Evolutionary conservation across 768 basidiomycete species (phyloP), one percentile per base, ranked within the genome.

Genomic region (Neoboletus brunneissimus): DNA sequence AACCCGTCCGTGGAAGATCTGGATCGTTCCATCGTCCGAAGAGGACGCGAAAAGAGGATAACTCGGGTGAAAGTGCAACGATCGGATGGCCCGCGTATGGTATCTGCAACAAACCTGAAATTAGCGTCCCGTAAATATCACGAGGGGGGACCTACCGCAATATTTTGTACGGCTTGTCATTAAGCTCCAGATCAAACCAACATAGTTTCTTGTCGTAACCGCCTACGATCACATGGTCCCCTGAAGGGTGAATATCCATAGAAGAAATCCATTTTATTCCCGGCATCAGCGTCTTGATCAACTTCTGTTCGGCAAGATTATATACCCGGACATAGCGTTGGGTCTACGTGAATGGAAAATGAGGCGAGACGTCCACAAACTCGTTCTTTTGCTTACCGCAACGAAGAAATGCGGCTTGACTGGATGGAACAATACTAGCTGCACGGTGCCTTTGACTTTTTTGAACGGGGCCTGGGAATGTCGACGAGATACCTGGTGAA

Each of bases 391-490:
- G 77, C 91, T 73, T 72, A 95, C 94, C 42, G 97, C 97, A 48
- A 98, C 96, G 65, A 98, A 98, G 81, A 99, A 97, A 73, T 95
- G 86, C 6, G 97, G 93, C 72, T 93, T 94, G 29, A 79, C 75
- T 5, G 97, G 97, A 73, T 99, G 97, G 84, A 99, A 99, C 41
- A 89, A 79, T 22, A 97, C 95, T 46, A 87, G 75, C 73, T 99
- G 97, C 10, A 98, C 88, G 15, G 82, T 69, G 32, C 97, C 97
- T 73, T 91, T 91, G 61, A 96, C 84, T 72, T 94, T 95, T 72
- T 89, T 94, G 85, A 99, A 98, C 12, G 97, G 97, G 5, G 94
- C 92, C 74, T 99, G 97, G 5, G 96, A 98, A 72, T 97, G 90
- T 69, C 94, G 86, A 57, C 90, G 88, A 29, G 91, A 88, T 18